A percentile compares a stretch with the other conserved stretches of the same genome.
Evolutionary conservation across 371 early-diverging fungal species (phyloP).

Genomic region (Mortierella sp.): DNA sequence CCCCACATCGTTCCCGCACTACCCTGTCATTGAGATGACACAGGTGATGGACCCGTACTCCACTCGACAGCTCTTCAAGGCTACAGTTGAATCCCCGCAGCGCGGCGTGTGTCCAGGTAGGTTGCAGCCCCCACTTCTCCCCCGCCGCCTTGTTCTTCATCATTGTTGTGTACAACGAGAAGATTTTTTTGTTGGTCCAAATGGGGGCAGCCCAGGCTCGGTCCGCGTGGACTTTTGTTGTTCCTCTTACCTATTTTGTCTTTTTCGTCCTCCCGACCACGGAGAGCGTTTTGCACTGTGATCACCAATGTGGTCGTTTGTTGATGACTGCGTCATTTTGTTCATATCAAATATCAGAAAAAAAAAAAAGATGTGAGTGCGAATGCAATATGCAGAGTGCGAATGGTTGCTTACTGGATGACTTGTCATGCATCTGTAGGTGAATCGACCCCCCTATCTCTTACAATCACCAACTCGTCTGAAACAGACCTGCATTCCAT

Average conservation of each 20-base stretch:
- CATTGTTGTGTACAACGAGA: background rate
- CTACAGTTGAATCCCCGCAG: constrained; percentile 34
- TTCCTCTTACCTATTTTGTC: constrained; percentile 15
- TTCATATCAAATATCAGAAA: too few species aligned
- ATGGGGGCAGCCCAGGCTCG: background rate
- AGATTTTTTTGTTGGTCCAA: background rate
- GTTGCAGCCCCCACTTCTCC: background rate
- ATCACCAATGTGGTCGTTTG: too few species aligned
- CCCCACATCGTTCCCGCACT: constrained; percentile 38
- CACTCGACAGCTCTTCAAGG: constrained; percentile 23
- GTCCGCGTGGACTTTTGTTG: constrained; percentile 35
- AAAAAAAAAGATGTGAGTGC: too few species aligned
- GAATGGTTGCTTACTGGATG: constrained; percentile 1
- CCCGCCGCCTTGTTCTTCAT: background rate
- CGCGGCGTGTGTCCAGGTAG: constrained; percentile 50
- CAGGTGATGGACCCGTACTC: constrained; percentile 33
- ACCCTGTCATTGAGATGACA: constrained; percentile 42
- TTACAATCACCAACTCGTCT: constrained; percentile 43
- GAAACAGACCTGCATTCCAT: constrained; percentile 30
- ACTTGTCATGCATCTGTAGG: constrained; percentile 17
- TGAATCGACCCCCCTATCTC: constrained; percentile 31
- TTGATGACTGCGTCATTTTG: too few species aligned
- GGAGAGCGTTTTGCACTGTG: too few species aligned
- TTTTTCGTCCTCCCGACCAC: background rate
- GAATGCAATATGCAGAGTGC: too few species aligned